Evolutionary conservation across 2,329 filamentous ascomycete species (phyloP).

Genomic region (Pezizomycotina sp.): DNA sequence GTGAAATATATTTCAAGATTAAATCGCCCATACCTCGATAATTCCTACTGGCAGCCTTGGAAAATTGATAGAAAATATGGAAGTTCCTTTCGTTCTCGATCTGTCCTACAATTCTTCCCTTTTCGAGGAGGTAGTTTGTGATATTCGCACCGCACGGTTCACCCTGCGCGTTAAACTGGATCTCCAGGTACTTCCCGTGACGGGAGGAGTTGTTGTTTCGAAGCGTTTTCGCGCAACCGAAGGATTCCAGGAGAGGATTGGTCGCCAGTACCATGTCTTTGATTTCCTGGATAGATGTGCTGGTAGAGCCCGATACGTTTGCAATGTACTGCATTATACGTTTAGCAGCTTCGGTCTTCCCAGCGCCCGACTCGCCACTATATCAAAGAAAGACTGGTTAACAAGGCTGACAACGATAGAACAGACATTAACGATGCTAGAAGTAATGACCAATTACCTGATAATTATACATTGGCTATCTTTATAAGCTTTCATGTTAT

Average conservation of each 20-base stretch:
- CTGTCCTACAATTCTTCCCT: conserved; percentile 85
- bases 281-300: conserved; percentile 82
- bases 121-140: conserved; percentile 94
- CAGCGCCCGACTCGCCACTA: conserved; percentile 77
- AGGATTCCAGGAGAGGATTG: conserved; percentile 90
- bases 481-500: conserved; percentile 99
- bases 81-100: conserved; percentile 94
- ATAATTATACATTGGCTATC: conserved; percentile 99
- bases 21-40: conserved; percentile 43
- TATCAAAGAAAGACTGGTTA: not conserved
- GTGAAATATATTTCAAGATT: not conserved
- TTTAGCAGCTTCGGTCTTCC: conserved; percentile 97
- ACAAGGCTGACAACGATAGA: no score
- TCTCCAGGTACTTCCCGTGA: conserved; percentile 95
- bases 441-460: conserved; percentile 33
- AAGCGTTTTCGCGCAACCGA: conserved; percentile 94
- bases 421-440: no score
- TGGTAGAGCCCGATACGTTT: conserved; percentile 72
- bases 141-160: conserved; percentile 94
- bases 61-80: conserved; percentile 98
- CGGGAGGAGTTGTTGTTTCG: conserved; percentile 97
- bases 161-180: conserved; percentile 82
- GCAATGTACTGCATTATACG: conserved; percentile 99
- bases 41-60: conserved; percentile 75
- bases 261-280: conserved; percentile 99